Evolutionary conservation across 2,329 filamentous ascomycete genomes (phyloP), one percentile per base, ranked within the genome.

Genomic region (Colletotrichum australisinense): DNA sequence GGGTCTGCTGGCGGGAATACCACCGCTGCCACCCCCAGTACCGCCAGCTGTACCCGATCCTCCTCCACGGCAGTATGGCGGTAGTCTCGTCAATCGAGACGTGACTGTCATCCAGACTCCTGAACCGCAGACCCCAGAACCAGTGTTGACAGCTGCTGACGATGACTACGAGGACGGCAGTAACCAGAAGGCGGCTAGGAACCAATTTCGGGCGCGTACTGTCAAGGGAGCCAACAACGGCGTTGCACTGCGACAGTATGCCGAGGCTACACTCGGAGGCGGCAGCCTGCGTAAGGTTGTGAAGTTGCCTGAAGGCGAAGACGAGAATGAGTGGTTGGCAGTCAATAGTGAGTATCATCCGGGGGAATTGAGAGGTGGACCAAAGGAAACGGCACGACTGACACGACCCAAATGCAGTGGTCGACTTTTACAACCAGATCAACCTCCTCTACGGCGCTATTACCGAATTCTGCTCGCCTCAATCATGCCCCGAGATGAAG

Each of bases 371-470:
- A 26, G 12, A 4, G 19, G n/a, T 16, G 9, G 32, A 63, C 38
- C 56, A 57, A 62, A 66, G 11, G 12, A 24, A n/a, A 26, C 22
- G 12, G 14, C 24, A 22, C 19, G 53, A 67, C 81, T 84, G 65
- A 84, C 74, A 24, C 22, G 57, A 22, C n/a, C 63, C 49, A 55
- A 42, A 28, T 60, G 28, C 77, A 98, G 95, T 99, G 87, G 97
- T 99, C 86, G 97, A 99, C 85, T 99, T 99, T 85, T 99, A 99
- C 91, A 99, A 99, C 87, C 97, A 99, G 85, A 97, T 99, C 88
- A 99, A 99, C 85, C 90, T 99, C 46, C 92, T 99, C 73, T 99
- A 99, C 83, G 97, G 97, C 73, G 97, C 97, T 77, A 99, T 99
- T 81, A 99, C 97, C 73, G 97, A 99, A 82, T 99, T 99, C 85